Evolutionary conservation across 2,329 filamentous ascomycete genomes (phyloP).

Genomic region (Aspergillus calidoustus): DNA sequence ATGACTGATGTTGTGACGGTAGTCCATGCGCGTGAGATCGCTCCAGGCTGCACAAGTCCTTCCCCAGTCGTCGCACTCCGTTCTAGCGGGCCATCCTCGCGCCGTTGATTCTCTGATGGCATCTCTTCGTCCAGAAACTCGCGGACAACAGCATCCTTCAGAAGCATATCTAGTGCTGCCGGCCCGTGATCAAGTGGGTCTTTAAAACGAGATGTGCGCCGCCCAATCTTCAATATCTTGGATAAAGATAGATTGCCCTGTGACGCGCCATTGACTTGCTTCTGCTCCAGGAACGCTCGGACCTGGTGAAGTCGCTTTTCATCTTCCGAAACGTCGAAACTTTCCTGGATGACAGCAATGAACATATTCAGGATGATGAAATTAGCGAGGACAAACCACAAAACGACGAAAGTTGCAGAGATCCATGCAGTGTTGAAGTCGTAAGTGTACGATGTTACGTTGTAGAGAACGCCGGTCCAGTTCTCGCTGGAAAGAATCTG

Average conservation of each 20-base stretch:
- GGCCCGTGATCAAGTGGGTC: conserved; percentile 92
- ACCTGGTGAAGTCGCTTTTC: conserved; percentile 97
- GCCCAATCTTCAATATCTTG: conserved; percentile 64
- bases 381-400: conserved; percentile 95
- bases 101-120: conserved; percentile 32
- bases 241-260: conserved; percentile 70
- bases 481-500: conserved; percentile 94
- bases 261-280: conserved; percentile 73
- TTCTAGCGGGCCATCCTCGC: conserved; percentile 35
- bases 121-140: conserved; percentile 84
- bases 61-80: conserved; percentile 35
- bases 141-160: conserved; percentile 92
- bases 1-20: conserved; percentile 61
- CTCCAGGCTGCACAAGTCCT: conserved; percentile 58
- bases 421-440: conserved; percentile 82
- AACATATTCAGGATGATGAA: conserved; percentile 99
- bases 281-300: conserved; percentile 88
- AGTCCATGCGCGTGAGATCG: conserved; percentile 65
- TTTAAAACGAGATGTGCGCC: conserved; percentile 64
- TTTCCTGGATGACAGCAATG: conserved; percentile 99
- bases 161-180: conserved; percentile 90
- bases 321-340: conserved; percentile 97
- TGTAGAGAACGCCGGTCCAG: conserved; percentile 89
- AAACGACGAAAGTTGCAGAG: conserved; percentile 83
- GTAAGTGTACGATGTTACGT: conserved; percentile 71